Percentiles rank a stretch among this genome's conserved stretches.
Conservation (phyloP, 257 asterid genomes). For the Agastache rugosa region DNA sequence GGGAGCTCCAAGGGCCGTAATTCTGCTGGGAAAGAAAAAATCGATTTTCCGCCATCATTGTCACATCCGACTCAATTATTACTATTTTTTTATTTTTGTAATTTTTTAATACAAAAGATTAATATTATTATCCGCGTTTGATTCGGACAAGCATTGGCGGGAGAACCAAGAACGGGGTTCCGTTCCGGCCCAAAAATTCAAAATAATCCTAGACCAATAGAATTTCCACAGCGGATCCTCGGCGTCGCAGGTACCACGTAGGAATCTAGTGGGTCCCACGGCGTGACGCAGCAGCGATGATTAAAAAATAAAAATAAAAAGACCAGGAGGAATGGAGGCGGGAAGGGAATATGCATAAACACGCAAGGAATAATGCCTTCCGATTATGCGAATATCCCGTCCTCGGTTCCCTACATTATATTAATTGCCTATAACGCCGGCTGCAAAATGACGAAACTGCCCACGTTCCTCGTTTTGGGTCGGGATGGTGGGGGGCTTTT, state of each 20-base stretch:
- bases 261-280: constrained; percentile 26
- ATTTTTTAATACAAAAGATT: background rate
- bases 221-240: constrained; percentile 30
- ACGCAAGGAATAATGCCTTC: constrained; percentile 53
- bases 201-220: constrained; percentile 22
- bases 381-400: constrained; percentile 38
- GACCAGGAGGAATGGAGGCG: constrained; percentile 4
- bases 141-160: constrained; percentile 35
- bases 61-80: background rate
- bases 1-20: background rate
- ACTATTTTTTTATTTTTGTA: background rate
- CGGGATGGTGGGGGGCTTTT: background rate
- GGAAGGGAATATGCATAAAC: constrained; percentile 31
- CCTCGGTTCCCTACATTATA: background rate
- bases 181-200: background rate
- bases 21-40: background rate
- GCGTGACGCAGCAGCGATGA: background rate
- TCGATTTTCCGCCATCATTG: background rate
- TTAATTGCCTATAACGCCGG: constrained; percentile 17
- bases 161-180: constrained; percentile 24
- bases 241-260: constrained; percentile 35
- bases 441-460: constrained; percentile 2
- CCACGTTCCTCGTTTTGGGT: background rate
- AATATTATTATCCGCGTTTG: background rate
- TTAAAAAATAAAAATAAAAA: background rate